phyloP scores from a whole-genome alignment of 495 filamentous ascomycete species.

The Neurospora sp. region DNA sequence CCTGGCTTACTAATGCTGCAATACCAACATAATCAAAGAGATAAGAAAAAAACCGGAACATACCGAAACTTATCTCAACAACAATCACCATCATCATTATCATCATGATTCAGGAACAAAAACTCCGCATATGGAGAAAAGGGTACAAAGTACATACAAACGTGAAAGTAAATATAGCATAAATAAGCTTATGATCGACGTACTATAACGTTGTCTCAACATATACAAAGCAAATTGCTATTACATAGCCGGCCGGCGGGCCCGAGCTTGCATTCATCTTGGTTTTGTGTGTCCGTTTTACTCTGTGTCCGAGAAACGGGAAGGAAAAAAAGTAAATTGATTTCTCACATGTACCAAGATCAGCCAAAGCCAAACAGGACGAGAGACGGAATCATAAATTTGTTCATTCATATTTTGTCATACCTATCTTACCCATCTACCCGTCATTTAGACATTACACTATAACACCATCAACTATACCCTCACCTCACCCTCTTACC shows the following conservation, averaged over 20 bases:
- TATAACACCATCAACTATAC: background rate
- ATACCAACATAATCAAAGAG: background rate
- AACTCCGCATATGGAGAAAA: background rate
- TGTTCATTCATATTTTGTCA: background rate
- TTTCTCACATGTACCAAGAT: background rate
- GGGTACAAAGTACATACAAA: background rate
- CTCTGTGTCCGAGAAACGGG: background rate
- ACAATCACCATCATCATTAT: background rate
- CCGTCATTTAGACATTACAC: background rate
- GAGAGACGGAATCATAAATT: background rate
- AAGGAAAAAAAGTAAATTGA: background rate
- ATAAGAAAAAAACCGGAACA: background rate
- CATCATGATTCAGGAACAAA: background rate
- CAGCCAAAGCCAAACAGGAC: background rate
- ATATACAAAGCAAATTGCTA: background rate
- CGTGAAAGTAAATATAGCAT: background rate
- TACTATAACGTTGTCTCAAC: background rate
- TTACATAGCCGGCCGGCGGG: background rate
- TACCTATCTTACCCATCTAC: background rate
- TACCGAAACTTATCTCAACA: background rate
- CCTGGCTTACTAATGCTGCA: no score
- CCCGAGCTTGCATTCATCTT: background rate
- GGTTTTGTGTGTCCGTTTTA: background rate
- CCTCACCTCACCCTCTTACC: background rate
- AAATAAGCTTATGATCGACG: background rate